phyloP scores from a whole-genome alignment of 2,329 filamentous ascomycete genomes.

The Tolypocladium pustulatum region DNA sequence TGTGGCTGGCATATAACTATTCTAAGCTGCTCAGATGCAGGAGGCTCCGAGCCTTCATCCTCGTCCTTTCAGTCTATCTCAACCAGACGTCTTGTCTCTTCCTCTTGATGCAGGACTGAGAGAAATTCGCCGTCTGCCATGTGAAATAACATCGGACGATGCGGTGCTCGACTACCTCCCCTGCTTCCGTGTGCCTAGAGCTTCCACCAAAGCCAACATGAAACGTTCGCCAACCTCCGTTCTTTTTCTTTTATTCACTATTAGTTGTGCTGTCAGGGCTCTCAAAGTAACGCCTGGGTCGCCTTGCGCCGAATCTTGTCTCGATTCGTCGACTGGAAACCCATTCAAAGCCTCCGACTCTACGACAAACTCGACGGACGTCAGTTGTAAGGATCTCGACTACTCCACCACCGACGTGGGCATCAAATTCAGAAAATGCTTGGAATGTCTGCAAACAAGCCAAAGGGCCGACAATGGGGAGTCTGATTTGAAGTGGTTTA shows the following conservation, averaged over 20 bases:
- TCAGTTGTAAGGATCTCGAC: slow-evolving; percentile 32
- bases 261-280: slow-evolving; percentile 11
- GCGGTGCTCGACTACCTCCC: neutral
- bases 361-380: slow-evolving; percentile 32
- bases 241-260: slow-evolving; percentile 8
- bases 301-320: slow-evolving; percentile 35
- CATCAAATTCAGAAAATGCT: slow-evolving; percentile 35
- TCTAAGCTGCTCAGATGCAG: neutral
- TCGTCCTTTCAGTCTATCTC: neutral
- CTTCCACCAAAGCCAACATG: neutral
- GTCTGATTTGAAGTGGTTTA: slow-evolving; percentile 32
- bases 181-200: neutral
- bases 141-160: neutral
- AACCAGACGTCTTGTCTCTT: neutral
- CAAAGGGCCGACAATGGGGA: slow-evolving; percentile 25
- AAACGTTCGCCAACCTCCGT: slow-evolving; percentile 1
- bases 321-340: slow-evolving; percentile 25
- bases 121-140: neutral
- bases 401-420: slow-evolving; percentile 26
- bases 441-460: slow-evolving; percentile 36
- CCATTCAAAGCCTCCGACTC: slow-evolving; percentile 22
- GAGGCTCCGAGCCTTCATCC: neutral
- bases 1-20: neutral
- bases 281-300: slow-evolving; percentile 41
- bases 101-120: neutral